These are phyloP conservation scores for Irpex sp. DNA, from an alignment of 1,284 basidiomycete species.

Conservation along the genomic window DNA sequence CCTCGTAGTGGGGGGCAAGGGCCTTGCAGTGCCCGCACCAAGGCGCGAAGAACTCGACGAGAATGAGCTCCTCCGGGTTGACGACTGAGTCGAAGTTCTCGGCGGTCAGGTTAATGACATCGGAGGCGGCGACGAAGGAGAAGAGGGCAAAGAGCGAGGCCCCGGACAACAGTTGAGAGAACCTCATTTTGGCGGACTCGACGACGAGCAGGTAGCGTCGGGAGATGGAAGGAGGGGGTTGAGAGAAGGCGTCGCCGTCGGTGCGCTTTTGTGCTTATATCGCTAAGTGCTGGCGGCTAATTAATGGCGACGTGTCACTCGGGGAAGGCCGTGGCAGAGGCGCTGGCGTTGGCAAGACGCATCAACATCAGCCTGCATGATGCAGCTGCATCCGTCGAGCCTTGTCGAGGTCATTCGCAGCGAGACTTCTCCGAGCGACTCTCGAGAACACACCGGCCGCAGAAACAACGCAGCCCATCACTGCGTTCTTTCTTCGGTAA, in stretches of 20 bases:
- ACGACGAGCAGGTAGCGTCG: neutral
- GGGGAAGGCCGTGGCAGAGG: neutral
- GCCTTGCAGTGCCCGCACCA: constrained; percentile 94
- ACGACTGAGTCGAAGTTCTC: constrained; percentile 70
- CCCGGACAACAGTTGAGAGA: constrained; percentile 45
- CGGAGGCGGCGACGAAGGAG: constrained; percentile 56
- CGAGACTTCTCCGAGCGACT: constrained; percentile 7
- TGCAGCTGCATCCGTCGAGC: neutral
- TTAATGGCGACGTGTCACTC: constrained; percentile 7
- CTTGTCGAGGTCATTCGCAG: neutral
- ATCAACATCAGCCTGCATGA: neutral
- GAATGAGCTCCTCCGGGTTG: constrained; percentile 68
- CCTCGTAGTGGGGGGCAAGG: constrained; percentile 91
- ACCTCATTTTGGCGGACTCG: constrained; percentile 47
- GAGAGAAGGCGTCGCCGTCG: neutral
- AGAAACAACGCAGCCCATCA: neutral
- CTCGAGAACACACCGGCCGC: constrained; percentile 3
- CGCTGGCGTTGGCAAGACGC: neutral
- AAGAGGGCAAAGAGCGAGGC: constrained; percentile 50
- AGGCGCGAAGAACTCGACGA: constrained; percentile 96
- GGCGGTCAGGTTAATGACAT: constrained; percentile 76
- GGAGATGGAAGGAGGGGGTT: neutral
- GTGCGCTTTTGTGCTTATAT: constrained; percentile 1
- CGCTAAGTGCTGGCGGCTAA: constrained; percentile 5
- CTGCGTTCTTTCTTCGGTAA: neutral